Base-by-base conservation (phyloP, 305 asterid species). In the Fraxinus dipetala region DNA sequence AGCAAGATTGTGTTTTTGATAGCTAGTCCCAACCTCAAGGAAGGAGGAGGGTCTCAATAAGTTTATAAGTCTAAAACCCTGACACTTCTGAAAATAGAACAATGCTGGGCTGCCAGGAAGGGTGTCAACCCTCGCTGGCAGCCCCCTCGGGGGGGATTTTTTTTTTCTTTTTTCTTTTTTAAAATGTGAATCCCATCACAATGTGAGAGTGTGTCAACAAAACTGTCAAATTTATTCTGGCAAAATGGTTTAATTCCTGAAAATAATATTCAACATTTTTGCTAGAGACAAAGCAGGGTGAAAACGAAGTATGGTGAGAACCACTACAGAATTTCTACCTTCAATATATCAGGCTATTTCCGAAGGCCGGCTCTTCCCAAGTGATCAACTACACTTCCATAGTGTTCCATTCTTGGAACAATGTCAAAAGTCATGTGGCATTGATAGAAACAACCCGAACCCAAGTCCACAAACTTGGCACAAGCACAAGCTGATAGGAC, bases 331-430 rank as follows among this genome's bases (percentile, higher is more conserved):
- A 67, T 28, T 35, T 83, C 78, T 72, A 79, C 81, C 78, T 80
- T 86, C 77, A 86, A 63, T 82, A 78, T n/a, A 86, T 82, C 82
- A 82, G 81, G 81, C 97, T 90, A 84, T 40, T 78, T 69, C 84
- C 61, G 93, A 79, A 34, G 90, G 81, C 45, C 98, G 10, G 97
- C 95, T 88, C 95, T 88, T 69, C 95, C 95, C 79, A 95, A 84
- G 51, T 91, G 94, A 91, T 93, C 97, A 74, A 92, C 97, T n/a
- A 93, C 89, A 80, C 97, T 89, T 77, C 97, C 99, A 75, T 93
- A 95, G 85, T 93, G 99, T 82, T 92, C 95, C 99, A 95, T 93
- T 80, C 36, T 84, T 16, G 97, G 95, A 6, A 26, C 86, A 81
- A 93, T 75, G 76, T 79, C 79, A 82, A 85, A 91, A n/a, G 51